phyloP scores from a whole-genome alignment of 768 basidiomycete species.

The Phaffia australis region DNA sequence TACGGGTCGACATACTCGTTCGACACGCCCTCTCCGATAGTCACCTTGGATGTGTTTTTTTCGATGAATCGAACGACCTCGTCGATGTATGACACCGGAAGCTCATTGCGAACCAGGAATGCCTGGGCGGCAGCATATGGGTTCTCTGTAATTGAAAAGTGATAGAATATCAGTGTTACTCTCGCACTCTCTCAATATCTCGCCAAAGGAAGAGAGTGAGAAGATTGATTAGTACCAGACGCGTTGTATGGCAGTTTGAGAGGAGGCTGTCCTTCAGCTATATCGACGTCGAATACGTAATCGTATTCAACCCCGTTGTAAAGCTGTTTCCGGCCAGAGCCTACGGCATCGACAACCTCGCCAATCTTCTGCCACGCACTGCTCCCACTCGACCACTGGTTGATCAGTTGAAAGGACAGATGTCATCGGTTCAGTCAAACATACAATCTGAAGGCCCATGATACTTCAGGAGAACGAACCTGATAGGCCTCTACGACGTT shows the following conservation, averaged over 20 bases:
- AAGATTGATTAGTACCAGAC: constrained; percentile 47
- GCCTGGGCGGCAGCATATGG: constrained; percentile 78
- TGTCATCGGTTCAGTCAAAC: neutral
- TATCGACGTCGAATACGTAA: constrained; percentile 98
- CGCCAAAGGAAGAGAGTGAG: neutral
- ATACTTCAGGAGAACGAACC: constrained; percentile 42
- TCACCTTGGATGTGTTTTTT: constrained; percentile 72
- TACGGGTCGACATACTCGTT: constrained; percentile 70
- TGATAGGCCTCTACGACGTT: constrained; percentile 81
- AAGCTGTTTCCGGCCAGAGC: constrained; percentile 79
- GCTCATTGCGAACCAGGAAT: constrained; percentile 72
- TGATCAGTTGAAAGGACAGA: constrained; percentile 17
- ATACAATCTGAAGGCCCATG: neutral
- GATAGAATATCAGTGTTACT: neutral
- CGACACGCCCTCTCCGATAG: constrained; percentile 44
- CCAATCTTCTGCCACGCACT: constrained; percentile 84
- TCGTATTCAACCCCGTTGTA: constrained; percentile 91
- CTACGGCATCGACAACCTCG: constrained; percentile 89
- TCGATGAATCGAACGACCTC: constrained; percentile 89
- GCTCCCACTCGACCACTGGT: constrained; percentile 70
- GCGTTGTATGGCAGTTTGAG: constrained; percentile 90
- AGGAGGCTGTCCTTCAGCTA: constrained; percentile 81
- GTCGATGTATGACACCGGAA: constrained; percentile 72
- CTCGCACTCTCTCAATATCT: neutral
- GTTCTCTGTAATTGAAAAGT: constrained; percentile 54